Conservation (phyloP, 768 basidiomycete species). For the Russula vinacea region DNA sequence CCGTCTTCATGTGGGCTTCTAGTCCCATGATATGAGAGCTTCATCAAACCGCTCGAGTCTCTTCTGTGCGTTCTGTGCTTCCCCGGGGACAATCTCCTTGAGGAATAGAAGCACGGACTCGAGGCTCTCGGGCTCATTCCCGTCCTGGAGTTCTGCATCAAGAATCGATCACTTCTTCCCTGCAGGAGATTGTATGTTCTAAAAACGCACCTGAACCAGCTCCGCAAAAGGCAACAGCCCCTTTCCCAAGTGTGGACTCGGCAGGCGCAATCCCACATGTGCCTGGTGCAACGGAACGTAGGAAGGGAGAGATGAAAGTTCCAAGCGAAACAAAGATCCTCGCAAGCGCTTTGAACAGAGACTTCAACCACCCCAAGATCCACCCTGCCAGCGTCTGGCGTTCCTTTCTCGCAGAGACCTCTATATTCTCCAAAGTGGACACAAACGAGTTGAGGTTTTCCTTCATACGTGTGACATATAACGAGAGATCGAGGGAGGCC, state of each 20-base stretch:
- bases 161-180: background rate
- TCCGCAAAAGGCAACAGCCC: constrained; percentile 7
- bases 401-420: constrained; percentile 3
- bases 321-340: constrained; percentile 7
- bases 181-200: background rate
- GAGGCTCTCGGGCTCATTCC: constrained; percentile 14
- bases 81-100: constrained; percentile 18
- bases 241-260: constrained; percentile 12
- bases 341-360: constrained; percentile 15
- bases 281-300: constrained; percentile 5
- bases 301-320: constrained; percentile 5
- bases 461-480: constrained; percentile 2
- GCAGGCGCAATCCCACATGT: background rate
- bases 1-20: constrained; percentile 19
- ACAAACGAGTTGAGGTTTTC: constrained; percentile 11
- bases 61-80: constrained; percentile 16
- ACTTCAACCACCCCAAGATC: constrained; percentile 18
- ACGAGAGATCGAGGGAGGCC: constrained; percentile 7
- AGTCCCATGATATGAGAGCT: constrained; percentile 19
- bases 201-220: constrained; percentile 8
- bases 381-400: background rate
- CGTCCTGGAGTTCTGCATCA: constrained; percentile 9
- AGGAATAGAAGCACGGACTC: constrained; percentile 17
- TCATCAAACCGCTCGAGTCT: constrained; percentile 18
- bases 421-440: constrained; percentile 14